Percentiles rank a stretch among this genome's conserved stretches.
Evolutionary conservation across 768 basidiomycete genomes (phyloP).

Genomic region (Lactarius trivialis): DNA sequence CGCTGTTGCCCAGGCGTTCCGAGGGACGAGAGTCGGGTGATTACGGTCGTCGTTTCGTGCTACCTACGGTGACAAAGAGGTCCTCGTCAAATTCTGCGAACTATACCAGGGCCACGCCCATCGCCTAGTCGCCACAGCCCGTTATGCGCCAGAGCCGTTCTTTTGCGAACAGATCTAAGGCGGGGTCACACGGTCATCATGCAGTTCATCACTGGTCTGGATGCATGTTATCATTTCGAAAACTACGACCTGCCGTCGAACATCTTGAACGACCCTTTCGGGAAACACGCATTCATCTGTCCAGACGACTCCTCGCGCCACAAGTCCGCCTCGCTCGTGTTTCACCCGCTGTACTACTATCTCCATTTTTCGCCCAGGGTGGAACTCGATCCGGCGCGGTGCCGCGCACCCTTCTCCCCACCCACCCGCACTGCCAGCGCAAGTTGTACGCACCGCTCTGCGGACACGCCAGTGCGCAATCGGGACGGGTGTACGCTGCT

Average conservation of each 20-base stretch:
- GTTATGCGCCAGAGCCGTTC: conserved; percentile 14
- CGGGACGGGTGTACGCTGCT: conserved; percentile 23
- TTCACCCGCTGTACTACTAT: conserved; percentile 23
- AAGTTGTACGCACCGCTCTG: conserved; percentile 21
- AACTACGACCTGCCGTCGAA: not conserved
- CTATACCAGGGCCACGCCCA: conserved; percentile 13
- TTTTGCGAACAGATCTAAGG: conserved; percentile 7
- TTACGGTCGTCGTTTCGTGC: not conserved
- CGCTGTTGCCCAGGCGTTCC: too few relatives aligned
- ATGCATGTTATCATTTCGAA: not conserved
- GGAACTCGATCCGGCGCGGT: conserved; percentile 17
- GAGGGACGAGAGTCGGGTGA: not conserved
- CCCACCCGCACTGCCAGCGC: conserved; percentile 20
- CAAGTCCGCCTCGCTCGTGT: conserved; percentile 13
- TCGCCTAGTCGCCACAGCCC: conserved; percentile 4
- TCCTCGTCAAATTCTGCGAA: conserved; percentile 22
- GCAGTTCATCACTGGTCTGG: conserved; percentile 14
- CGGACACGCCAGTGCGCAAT: conserved; percentile 19
- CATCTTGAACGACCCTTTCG: not conserved
- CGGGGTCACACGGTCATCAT: conserved; percentile 22
- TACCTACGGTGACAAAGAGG: not conserved
- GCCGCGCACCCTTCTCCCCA: conserved; percentile 19
- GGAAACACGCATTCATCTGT: not conserved
- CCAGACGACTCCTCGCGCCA: conserved; percentile 2
- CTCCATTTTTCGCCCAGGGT: conserved; percentile 19